A percentile compares a stretch with the other conserved stretches of the same genome.
phyloP scores from a whole-genome alignment of 83 land plant species.

The Picea mariana region DNA sequence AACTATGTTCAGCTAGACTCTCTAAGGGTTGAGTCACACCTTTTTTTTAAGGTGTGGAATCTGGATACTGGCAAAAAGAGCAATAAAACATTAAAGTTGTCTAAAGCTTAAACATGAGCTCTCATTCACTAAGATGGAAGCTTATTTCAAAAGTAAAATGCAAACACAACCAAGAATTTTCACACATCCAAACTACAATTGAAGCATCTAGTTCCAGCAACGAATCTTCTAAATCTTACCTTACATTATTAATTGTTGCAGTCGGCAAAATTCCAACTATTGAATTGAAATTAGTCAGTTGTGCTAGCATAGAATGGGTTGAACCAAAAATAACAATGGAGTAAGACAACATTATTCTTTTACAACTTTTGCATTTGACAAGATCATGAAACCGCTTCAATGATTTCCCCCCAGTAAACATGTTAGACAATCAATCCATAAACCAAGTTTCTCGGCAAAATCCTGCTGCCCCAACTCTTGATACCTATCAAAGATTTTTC shows the following conservation, averaged over 20 bases:
- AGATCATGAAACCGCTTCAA: conserved; percentile 43
- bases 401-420: conserved; percentile 76
- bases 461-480: conserved; percentile 61
- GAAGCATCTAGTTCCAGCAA: too few species aligned
- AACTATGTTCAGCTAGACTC: too few species aligned
- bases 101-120: too few species aligned
- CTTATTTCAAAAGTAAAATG: too few species aligned
- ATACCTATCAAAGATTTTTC: conserved; percentile 51
- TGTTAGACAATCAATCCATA: conserved; percentile 64
- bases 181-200: too few species aligned
- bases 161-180: too few species aligned
- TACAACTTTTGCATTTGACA: conserved; percentile 30
- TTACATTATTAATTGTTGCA: conserved; percentile 52
- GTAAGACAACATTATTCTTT: conserved; percentile 37
- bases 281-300: conserved; percentile 79
- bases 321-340: conserved; percentile 75
- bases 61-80: too few species aligned
- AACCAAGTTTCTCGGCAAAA: conserved; percentile 53
- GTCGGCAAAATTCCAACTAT: conserved; percentile 73
- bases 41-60: too few species aligned
- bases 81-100: too few species aligned
- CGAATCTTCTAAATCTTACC: too few species aligned
- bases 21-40: too few species aligned
- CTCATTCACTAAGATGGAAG: too few species aligned
- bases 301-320: conserved; percentile 66